Conservation (phyloP, 129 eudicot genomes). For the Oenanthe sinensis region DNA sequence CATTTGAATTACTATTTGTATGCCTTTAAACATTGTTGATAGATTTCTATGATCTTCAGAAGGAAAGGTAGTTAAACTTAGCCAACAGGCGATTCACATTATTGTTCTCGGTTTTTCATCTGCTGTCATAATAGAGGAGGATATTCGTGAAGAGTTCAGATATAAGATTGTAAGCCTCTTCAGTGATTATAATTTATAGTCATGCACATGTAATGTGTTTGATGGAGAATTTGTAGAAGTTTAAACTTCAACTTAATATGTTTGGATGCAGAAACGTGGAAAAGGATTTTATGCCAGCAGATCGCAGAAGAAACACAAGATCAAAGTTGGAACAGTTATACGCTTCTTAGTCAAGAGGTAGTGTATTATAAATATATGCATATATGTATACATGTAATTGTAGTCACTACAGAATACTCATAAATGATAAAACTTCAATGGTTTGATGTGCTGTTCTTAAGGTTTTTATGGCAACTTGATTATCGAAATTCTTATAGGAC, state of each 20-base stretch:
- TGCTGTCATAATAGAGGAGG: constrained; percentile 58
- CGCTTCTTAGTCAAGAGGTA: constrained; percentile 88
- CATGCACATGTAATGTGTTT: not conserved
- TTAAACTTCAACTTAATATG: not conserved
- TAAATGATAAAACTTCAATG: not conserved
- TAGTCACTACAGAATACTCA: not conserved
- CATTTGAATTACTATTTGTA: not conserved
- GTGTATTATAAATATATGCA: not conserved
- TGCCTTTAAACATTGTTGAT: not conserved
- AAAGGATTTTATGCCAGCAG: constrained; percentile 48
- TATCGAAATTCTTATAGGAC: not conserved
- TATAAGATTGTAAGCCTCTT: constrained; percentile 52
- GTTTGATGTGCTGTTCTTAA: not conserved
- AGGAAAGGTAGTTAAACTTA: constrained; percentile 76
- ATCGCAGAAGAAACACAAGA: constrained; percentile 48
- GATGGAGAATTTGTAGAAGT: not conserved
- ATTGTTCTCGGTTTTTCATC: constrained; percentile 91
- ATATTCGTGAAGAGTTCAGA: constrained; percentile 62
- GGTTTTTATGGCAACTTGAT: not conserved
- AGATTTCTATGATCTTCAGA: constrained; percentile 27
- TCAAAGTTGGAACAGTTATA: constrained; percentile 46
- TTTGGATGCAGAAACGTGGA: constrained; percentile 57
- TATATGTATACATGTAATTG: not conserved
- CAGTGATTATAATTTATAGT: not conserved
- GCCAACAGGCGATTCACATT: constrained; percentile 56